Conservation (phyloP, 2,329 filamentous ascomycete species). For the Beauveria varroae region DNA sequence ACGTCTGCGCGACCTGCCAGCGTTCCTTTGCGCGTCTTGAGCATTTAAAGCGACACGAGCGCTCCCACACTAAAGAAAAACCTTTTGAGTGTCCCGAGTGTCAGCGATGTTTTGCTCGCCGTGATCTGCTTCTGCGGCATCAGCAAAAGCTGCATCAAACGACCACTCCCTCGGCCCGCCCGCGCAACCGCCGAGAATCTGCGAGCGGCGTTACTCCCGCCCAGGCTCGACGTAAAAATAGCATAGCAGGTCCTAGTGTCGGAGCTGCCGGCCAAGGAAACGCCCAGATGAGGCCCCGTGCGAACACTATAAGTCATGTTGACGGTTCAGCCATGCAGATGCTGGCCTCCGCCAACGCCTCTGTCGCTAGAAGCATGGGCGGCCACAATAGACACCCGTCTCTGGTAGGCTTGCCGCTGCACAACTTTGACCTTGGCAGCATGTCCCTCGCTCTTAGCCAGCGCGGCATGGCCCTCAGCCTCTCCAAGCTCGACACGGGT, state of each 20-base stretch:
- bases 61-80: conserved; percentile 67
- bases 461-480: conserved; percentile 56
- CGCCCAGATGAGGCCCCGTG: conserved; percentile 71
- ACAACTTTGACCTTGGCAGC: conserved; percentile 56
- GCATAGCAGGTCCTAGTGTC: conserved; percentile 56
- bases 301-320: conserved; percentile 94
- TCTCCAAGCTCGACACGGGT: conserved; percentile 79
- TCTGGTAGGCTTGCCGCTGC: conserved; percentile 57
- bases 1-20: conserved; percentile 85
- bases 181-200: conserved; percentile 85
- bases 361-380: conserved; percentile 41
- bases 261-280: conserved; percentile 33
- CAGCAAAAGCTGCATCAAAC: conserved; percentile 98
- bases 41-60: conserved; percentile 64
- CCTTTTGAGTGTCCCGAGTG: conserved; percentile 97
- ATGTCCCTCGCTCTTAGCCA: conserved; percentile 65
- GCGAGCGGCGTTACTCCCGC: conserved; percentile 62
- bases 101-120: conserved; percentile 84
- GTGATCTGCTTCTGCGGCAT: conserved; percentile 85
- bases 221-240: conserved; percentile 80
- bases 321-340: conserved; percentile 70
- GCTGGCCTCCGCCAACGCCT: conserved; percentile 52
- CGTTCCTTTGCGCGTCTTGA: conserved; percentile 92
- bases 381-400: conserved; percentile 68
- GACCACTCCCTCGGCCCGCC: conserved; percentile 77